Evolutionary conservation across 192 early-diverging fungal genomes (phyloP), one percentile per base, ranked within the genome.

Genomic region (Coemansia sp.): DNA sequence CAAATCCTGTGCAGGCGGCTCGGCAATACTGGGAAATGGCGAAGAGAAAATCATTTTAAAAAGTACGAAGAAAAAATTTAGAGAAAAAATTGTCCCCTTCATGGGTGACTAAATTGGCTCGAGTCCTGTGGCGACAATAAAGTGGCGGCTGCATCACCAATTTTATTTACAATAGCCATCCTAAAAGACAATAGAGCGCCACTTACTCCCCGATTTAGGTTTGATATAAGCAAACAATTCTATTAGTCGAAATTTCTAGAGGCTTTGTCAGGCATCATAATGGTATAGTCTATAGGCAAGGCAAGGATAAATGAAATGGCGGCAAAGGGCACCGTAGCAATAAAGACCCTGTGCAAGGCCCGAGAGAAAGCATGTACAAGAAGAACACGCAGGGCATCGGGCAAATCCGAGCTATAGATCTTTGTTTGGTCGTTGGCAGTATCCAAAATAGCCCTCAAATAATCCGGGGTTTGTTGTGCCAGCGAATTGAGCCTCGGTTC

Each of bases 281-380:
- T 3, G 9, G n/a, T 26, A 5, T 26, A 51, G 23, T 51, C 48
- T 9, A 51, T 24, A 10, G 78, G 80, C 45, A 90, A 28, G 8
- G 70, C 69, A 28, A 84, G 43, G 20, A 88, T 28, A 28, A 87
- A 85, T 0, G 83, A 64, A 7, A 76, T 40, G 5, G 73, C 83
- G 0, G 82, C 79, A 58, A 90, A 73, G 0, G 86, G 83, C 5
- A 83, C 78, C 5, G 83, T 74, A 26, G 79, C 82, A 53, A 82
- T 81, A 75, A 84, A 88, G 16, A 85, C 77, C 31, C 62, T 77
- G 46, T 82, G 77, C 67, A 90, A 73, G 0, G 83, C 76, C 39
- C 60, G 20, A 4, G 86, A 86, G 65, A 86, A 90, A 3, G 79
- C 76, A 14, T 76, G 66, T 6, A 81, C 56, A 5, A 81, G 48